Evolutionary conservation across 768 basidiomycete species (phyloP).

Genomic region (Sarcodon aspratus): DNA sequence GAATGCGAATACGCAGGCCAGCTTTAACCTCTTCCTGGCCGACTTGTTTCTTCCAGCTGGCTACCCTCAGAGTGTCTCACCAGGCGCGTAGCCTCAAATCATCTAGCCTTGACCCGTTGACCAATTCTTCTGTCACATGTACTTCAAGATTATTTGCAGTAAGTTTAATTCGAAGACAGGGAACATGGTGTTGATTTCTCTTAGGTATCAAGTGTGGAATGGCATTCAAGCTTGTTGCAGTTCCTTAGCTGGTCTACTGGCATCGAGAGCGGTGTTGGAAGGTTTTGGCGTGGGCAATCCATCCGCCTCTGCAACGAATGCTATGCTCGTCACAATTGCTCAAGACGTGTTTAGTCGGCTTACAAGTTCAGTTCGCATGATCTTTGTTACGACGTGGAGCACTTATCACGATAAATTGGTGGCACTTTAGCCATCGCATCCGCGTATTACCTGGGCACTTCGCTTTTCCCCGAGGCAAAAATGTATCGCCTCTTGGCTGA

Average conservation of each 20-base stretch:
- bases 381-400: not conserved
- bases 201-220: constrained; percentile 56
- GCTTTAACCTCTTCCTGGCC: constrained; percentile 15
- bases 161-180: not conserved
- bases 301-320: constrained; percentile 53
- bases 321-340: constrained; percentile 50
- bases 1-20: not conserved
- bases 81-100: constrained; percentile 25
- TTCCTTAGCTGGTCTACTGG: constrained; percentile 48
- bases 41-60: constrained; percentile 53
- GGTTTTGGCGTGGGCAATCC: constrained; percentile 63
- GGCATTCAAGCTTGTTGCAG: constrained; percentile 62
- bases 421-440: constrained; percentile 42
- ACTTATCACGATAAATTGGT: not conserved
- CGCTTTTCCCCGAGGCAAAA: constrained; percentile 60
- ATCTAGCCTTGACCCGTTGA: too few relatives aligned
- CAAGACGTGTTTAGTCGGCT: constrained; percentile 55
- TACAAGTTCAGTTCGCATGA: constrained; percentile 35
- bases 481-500: constrained; percentile 59
- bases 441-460: constrained; percentile 52
- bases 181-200: not conserved
- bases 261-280: constrained; percentile 59
- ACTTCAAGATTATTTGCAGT: not conserved
- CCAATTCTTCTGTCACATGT: not conserved
- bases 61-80: constrained; percentile 48